Evolutionary conservation across 352 stramenopile species (phyloP), one percentile per base, ranked within the genome.

Genomic region (Phytophthora litchii): DNA sequence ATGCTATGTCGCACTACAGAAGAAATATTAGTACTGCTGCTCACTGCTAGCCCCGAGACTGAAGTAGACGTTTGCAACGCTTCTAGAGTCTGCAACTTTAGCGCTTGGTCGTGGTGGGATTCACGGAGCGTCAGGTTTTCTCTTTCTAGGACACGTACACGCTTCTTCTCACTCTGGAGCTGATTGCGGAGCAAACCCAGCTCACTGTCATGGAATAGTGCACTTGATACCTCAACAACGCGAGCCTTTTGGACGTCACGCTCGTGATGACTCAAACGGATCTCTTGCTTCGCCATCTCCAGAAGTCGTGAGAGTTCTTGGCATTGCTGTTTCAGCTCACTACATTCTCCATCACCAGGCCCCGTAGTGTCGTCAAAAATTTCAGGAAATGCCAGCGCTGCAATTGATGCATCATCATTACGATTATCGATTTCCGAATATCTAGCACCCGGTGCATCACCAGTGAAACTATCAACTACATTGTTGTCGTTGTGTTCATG

Each of bases 201-300:
- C 36, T 91, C 78, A 11, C 68, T 65, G 41, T 89, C 78, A 37
- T 64, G 72, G 47, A 89, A 76, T 19, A 81, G 43, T 0, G 72
- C 72, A 36, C 72, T 81, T 1, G 80, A 85, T 1, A 88, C 56
- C 53, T 89, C 80, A 1, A 60, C 65, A 5, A 88, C 54, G 3
- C 66, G 64, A 20, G 55, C 59, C 19, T 85, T 79, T 36, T 88
- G 78, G 10, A 68, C 63, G 34, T 89, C 76, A 3, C 67, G 61
- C 16, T 91, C 78, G 23, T 78, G 67, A 14, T 91, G 80, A 53
- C 78, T 82, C 32, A 91, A 45, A 0, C 66, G 67, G n/a, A 91
- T 91, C 37, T 91, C 80, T 41, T 89, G 74, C 49, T 91, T 88
- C 0, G 78, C 78, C 76, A 91, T 86, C 31, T 91, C 80, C 4